Evolutionary conservation across 345 rosid genomes (phyloP).

Genomic region (Eucalyptus marginata): DNA sequence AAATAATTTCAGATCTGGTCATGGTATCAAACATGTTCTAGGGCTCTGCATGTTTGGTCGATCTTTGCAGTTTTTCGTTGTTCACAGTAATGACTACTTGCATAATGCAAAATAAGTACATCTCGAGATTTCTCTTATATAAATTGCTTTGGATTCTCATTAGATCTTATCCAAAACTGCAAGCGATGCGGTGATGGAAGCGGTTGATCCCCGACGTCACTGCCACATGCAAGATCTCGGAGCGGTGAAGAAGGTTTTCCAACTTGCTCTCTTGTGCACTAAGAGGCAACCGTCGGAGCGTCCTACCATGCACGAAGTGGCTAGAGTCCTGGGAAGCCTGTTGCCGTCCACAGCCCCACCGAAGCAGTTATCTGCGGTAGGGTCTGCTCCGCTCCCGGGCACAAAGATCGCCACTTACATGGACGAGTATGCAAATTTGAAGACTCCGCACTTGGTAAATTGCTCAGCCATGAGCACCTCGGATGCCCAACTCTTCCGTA

Average conservation of each 20-base stretch:
- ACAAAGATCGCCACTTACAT: slow-evolving; percentile 41
- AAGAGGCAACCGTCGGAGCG: slow-evolving; percentile 74
- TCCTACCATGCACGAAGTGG: slow-evolving; percentile 90
- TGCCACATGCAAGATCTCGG: slow-evolving; percentile 72
- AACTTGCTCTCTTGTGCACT: slow-evolving; percentile 75
- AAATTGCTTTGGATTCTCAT: background rate
- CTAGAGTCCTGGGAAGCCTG: slow-evolving; percentile 67
- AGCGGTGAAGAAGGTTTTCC: slow-evolving; percentile 81
- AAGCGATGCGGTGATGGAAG: slow-evolving; percentile 80
- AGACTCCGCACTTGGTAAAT: slow-evolving; percentile 65
- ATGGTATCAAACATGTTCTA: background rate
- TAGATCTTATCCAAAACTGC: slow-evolving; percentile 85
- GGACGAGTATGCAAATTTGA: slow-evolving; percentile 86
- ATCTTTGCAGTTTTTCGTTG: background rate
- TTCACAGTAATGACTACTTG: background rate
- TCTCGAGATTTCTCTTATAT: background rate
- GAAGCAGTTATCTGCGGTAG: slow-evolving; percentile 24
- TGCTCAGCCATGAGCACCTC: slow-evolving; percentile 95
- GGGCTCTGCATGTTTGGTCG: background rate
- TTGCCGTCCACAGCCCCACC: slow-evolving; percentile 17
- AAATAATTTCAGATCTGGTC: background rate
- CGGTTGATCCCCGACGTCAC: slow-evolving; percentile 66
- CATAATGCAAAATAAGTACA: background rate
- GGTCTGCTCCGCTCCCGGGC: slow-evolving; percentile 11
- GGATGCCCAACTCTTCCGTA: slow-evolving; percentile 84